phyloP scores from a whole-genome alignment of 2,329 filamentous ascomycete genomes.

The Aspergillus fijiensis region DNA sequence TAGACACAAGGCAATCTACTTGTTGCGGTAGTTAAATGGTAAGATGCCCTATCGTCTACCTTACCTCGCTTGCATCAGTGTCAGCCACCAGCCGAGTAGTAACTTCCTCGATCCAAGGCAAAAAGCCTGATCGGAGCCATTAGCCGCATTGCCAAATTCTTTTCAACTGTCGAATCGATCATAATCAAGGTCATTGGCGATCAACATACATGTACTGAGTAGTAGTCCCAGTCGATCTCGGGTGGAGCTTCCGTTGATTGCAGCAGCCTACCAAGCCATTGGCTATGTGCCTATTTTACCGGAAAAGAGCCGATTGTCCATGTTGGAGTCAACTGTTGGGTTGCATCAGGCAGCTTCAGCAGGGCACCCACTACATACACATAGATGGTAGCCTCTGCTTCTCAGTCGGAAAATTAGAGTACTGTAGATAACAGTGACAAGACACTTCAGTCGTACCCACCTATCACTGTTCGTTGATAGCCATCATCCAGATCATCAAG shows the following conservation, averaged over 20 bases:
- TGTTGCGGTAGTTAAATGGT: too few relatives aligned
- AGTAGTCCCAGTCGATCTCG: conserved; percentile 16
- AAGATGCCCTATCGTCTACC: background rate
- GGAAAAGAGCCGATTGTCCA: background rate
- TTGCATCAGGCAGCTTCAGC: conserved; percentile 7
- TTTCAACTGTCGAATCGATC: background rate
- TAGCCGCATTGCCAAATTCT: background rate
- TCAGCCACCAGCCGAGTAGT: background rate
- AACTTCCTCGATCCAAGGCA: background rate
- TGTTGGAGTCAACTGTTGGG: background rate
- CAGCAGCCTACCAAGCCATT: conserved; percentile 16
- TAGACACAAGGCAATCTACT: too few relatives aligned
- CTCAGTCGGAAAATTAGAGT: background rate
- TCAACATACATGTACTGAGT: background rate
- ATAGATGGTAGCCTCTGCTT: conserved; percentile 6
- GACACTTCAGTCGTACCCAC: background rate
- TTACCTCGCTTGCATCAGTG: background rate
- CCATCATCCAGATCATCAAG: background rate
- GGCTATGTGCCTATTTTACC: background rate
- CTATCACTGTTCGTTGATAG: background rate
- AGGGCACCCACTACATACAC: conserved; percentile 11
- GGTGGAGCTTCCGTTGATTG: conserved; percentile 17
- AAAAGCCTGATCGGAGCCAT: background rate
- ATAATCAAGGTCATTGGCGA: background rate
- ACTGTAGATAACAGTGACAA: background rate